These are phyloP conservation scores for Paramyrothecium sp. DNA, from an alignment of 2,329 filamentous ascomycete species.

Conservation along the genomic window DNA sequence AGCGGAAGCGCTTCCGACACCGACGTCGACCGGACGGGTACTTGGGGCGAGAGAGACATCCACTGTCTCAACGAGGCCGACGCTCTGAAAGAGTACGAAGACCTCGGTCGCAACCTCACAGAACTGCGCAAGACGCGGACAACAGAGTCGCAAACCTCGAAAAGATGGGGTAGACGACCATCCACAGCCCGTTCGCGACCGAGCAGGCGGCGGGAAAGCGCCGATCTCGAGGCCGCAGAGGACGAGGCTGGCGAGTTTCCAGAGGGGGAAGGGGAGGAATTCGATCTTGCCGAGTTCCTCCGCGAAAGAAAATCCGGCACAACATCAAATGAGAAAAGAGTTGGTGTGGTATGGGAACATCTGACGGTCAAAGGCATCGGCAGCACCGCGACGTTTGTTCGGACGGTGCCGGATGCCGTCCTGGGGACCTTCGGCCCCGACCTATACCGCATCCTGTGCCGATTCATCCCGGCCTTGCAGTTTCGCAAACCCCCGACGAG, in stretches of 20 bases:
- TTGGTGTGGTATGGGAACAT: slow-evolving; percentile 75
- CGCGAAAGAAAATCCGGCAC: slow-evolving; percentile 66
- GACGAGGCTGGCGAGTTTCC: not conserved
- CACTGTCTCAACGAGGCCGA: slow-evolving; percentile 29
- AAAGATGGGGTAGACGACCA: slow-evolving; percentile 5
- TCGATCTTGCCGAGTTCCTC: slow-evolving; percentile 70
- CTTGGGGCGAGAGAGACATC: slow-evolving; percentile 36
- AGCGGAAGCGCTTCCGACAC: slow-evolving; percentile 13
- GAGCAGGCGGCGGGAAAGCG: slow-evolving; percentile 26
- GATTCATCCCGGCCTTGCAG: slow-evolving; percentile 30
- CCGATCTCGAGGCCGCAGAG: not conserved
- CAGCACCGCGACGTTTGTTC: slow-evolving; percentile 65
- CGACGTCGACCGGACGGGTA: slow-evolving; percentile 21
- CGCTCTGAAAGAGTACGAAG: slow-evolving; percentile 33
- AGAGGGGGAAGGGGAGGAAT: slow-evolving; percentile 43
- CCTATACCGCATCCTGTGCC: slow-evolving; percentile 61
- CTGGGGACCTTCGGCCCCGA: slow-evolving; percentile 80
- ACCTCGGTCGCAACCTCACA: slow-evolving; percentile 29
- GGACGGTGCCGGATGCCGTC: slow-evolving; percentile 71
- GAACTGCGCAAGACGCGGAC: slow-evolving; percentile 32
- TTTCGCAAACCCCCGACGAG: slow-evolving; percentile 20
- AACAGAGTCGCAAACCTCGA: slow-evolving; percentile 27
- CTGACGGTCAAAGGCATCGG: slow-evolving; percentile 72
- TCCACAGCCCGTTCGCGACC: slow-evolving; percentile 26
- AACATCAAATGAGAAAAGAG: slow-evolving; percentile 68